Evolutionary conservation across 108 stramenopile genomes (phyloP), one percentile per base, ranked within the genome.

Genomic region (Cyclostephanos invisitatus): DNA sequence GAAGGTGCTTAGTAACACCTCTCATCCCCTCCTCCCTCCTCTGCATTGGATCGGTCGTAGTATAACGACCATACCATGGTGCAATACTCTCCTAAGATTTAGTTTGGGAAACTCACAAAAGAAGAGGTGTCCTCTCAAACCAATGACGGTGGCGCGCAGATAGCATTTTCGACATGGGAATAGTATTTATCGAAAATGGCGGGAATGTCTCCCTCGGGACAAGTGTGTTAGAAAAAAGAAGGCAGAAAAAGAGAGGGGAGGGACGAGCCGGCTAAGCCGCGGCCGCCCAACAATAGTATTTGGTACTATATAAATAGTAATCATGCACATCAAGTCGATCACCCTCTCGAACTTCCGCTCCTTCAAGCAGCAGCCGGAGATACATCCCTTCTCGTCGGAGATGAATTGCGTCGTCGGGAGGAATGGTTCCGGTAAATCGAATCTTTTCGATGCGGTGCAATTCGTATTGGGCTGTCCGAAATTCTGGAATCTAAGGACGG

Each of bases 381-480:
- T 97, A 71, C 91, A 98, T 53, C 93, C 96, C 8, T 97, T 98
- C 81, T 89, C 95, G n/a, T 79, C 95, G n/a, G 87, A 84, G 27
- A 96, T 96, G 82, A 99, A 99, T 64, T 87, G 83, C 49, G 89
- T 98, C 21, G 91, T 99, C 2, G 98, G 98, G 10, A 64, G 97
- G 17, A 99, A 99, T 80, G 99, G 99, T 0, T 79, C 81, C 32
- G 99, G 99, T 10, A 99, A 99, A 78, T 91, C 89, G 54, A 99
- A 97, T 74, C 84, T 97, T 28, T 98, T 99, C 78, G 97, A 97
- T 72, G 98, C 99, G 27, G 93, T 99, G 55, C 96, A 98, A 83
- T 99, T 99, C 67, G 96, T 93, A 7, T 83, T 99, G 28, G 74
- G 87, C 64, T 86, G 89, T 54, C 98, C 95, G 50, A 86, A 93